Conservation (phyloP, 257 asterid genomes). For the Solanum medicagineum region DNA sequence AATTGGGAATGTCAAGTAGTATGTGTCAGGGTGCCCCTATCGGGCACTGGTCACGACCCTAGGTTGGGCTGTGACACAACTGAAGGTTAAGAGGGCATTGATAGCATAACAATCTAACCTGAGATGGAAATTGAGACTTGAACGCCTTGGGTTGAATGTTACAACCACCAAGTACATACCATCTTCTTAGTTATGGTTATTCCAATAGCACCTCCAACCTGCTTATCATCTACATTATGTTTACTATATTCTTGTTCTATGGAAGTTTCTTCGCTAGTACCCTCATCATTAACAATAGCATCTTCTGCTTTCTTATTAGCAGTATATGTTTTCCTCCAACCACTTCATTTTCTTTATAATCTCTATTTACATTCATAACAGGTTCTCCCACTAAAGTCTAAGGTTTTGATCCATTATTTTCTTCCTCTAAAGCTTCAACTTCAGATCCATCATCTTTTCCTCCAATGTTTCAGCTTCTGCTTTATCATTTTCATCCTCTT, state of each 20-base stretch:
- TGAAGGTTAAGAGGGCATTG: background rate
- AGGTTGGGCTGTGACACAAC: too few species aligned
- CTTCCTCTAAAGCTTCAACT: background rate
- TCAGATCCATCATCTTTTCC: background rate
- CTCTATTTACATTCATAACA: background rate
- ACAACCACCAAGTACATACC: slow-evolving; percentile 59
- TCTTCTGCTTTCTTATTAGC: slow-evolving; percentile 22
- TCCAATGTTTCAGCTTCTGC: background rate
- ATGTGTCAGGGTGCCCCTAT: too few species aligned
- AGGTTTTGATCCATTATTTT: background rate
- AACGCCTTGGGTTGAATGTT: slow-evolving; percentile 87
- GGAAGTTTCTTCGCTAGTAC: background rate
- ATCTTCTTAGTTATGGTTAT: background rate
- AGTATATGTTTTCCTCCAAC: background rate
- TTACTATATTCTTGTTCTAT: background rate
- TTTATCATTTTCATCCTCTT: background rate
- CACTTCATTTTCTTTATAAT: background rate
- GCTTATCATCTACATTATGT: slow-evolving; percentile 2
- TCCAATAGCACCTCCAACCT: background rate
- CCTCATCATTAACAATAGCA: slow-evolving; percentile 10
- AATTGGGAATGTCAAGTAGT: too few species aligned
- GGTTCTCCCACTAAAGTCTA: background rate
- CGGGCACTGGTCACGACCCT: too few species aligned
- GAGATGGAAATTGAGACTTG: slow-evolving; percentile 81
- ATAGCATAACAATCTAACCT: slow-evolving; percentile 36